A percentile compares a stretch with the other conserved stretches of the same genome.
Evolutionary conservation across 495 filamentous ascomycete species (phyloP).

Genomic region (Bombardia bombarda): DNA sequence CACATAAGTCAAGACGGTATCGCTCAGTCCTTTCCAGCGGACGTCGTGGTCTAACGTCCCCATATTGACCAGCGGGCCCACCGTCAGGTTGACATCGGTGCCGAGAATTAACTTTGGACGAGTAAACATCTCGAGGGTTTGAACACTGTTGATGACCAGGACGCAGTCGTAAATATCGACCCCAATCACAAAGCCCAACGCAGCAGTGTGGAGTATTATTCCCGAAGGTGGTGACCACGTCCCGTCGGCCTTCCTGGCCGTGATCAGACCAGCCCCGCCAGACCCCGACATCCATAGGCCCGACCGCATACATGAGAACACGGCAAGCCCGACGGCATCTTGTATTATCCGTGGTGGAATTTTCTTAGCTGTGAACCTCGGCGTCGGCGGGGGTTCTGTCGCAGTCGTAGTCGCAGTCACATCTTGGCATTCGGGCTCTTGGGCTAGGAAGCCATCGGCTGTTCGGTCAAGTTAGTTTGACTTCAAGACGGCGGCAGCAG

Average conservation of each 20-base stretch:
- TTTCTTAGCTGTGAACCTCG: conserved; percentile 59
- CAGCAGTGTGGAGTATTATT: conserved; percentile 79
- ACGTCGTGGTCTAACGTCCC: conserved; percentile 68
- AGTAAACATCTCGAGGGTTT: conserved; percentile 74
- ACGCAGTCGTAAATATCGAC: conserved; percentile 94
- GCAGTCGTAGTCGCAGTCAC: not conserved
- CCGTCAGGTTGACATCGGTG: conserved; percentile 64
- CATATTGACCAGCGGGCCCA: conserved; percentile 72
- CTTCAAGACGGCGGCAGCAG: not conserved
- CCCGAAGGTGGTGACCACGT: conserved; percentile 85
- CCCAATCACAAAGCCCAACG: conserved; percentile 78
- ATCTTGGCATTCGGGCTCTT: conserved; percentile 16
- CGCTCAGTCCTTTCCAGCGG: conserved; percentile 47
- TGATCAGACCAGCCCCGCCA: conserved; percentile 73
- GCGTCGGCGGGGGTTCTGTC: conserved; percentile 26
- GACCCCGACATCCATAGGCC: conserved; percentile 87
- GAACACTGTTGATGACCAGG: conserved; percentile 76
- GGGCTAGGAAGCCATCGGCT: conserved; percentile 36
- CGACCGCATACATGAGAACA: conserved; percentile 91
- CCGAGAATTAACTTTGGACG: conserved; percentile 70
- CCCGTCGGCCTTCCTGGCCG: conserved; percentile 72
- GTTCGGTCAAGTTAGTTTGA: not conserved
- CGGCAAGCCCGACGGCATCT: conserved; percentile 76
- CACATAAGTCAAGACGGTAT: conserved; percentile 78
- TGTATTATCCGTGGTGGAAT: conserved; percentile 76